These are phyloP conservation scores for Colletotrichum sp. DNA, from an alignment of 2,329 filamentous ascomycete genomes.

Conservation along the genomic window DNA sequence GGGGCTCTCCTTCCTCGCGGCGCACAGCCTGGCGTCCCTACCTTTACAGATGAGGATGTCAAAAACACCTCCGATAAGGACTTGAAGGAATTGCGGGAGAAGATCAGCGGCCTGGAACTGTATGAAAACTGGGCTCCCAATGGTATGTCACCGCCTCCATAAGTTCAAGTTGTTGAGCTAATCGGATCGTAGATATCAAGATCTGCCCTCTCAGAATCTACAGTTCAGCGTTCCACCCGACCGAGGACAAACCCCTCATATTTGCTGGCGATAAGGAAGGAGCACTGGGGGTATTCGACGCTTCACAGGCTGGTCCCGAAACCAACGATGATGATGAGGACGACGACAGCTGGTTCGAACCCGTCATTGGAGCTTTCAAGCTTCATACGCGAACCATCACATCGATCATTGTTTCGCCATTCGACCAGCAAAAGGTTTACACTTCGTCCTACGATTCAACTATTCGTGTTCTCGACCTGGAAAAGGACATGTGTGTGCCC, in stretches of 20 bases:
- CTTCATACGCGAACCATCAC: slow-evolving; percentile 89
- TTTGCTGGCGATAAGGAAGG: slow-evolving; percentile 96
- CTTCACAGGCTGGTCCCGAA: slow-evolving; percentile 67
- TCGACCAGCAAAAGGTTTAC: slow-evolving; percentile 76
- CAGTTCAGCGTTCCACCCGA: slow-evolving; percentile 86
- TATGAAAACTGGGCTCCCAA: slow-evolving; percentile 87
- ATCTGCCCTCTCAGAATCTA: slow-evolving; percentile 89
- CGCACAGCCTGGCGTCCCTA: slow-evolving; percentile 81
- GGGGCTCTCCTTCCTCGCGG: slow-evolving; percentile 63
- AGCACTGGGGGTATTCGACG: slow-evolving; percentile 89
- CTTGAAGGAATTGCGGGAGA: slow-evolving; percentile 72
- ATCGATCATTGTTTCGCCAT: slow-evolving; percentile 77
- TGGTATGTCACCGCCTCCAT: slow-evolving; percentile 49
- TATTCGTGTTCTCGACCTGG: slow-evolving; percentile 83
- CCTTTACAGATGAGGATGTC: slow-evolving; percentile 85
- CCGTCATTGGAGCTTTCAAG: slow-evolving; percentile 88
- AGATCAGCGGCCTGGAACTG: slow-evolving; percentile 77
- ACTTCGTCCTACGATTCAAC: slow-evolving; percentile 93
- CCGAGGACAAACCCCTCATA: slow-evolving; percentile 80
- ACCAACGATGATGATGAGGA: slow-evolving; percentile 72
- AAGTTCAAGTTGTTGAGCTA: not conserved
- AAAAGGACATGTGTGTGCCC: slow-evolving; percentile 79
- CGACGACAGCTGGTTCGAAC: slow-evolving; percentile 59
- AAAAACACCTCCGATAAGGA: slow-evolving; percentile 79
- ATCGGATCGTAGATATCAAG: slow-evolving; percentile 71